These are phyloP conservation scores for Lyophyllum decastes DNA, from an alignment of 768 basidiomycete genomes.

Conservation along the genomic window DNA sequence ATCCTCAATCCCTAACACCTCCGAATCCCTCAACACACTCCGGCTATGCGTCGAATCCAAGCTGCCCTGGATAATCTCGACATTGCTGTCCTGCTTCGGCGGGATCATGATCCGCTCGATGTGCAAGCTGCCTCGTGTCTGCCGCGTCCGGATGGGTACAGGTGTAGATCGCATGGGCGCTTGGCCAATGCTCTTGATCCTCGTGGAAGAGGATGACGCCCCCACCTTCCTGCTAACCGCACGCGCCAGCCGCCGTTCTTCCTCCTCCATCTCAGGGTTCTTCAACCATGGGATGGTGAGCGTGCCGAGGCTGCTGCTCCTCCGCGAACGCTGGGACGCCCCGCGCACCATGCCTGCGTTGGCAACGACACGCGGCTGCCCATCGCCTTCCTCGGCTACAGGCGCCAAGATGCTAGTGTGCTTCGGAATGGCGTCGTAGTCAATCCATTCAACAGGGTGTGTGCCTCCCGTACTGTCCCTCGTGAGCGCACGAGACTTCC, in stretches of 20 bases:
- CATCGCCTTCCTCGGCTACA: conserved; percentile 8
- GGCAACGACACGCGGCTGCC: not conserved
- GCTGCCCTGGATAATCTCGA: conserved; percentile 26
- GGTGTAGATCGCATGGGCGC: conserved; percentile 38
- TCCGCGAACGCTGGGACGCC: not conserved
- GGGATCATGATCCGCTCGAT: conserved; percentile 35
- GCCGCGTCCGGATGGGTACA: conserved; percentile 24
- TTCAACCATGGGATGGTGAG: conserved; percentile 20
- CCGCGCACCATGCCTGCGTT: not conserved
- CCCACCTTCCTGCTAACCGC: conserved; percentile 15
- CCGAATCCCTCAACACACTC: conserved; percentile 31
- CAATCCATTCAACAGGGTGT: conserved; percentile 15
- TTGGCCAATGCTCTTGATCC: conserved; percentile 43
- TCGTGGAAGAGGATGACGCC: no score
- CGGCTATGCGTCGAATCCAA: conserved; percentile 16
- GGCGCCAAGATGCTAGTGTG: not conserved
- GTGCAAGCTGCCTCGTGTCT: conserved; percentile 31
- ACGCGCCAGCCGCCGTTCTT: conserved; percentile 9
- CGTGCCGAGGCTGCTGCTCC: conserved; percentile 12
- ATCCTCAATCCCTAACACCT: conserved; percentile 33
- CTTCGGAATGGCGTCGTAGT: conserved; percentile 13
- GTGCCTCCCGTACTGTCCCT: not conserved
- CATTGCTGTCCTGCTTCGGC: conserved; percentile 23
- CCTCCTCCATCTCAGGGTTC: conserved; percentile 18
- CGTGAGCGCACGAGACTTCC: not conserved